These are phyloP conservation scores for Verticillium nubilum DNA, from an alignment of 2,329 filamentous ascomycete species.

Conservation along the genomic window DNA sequence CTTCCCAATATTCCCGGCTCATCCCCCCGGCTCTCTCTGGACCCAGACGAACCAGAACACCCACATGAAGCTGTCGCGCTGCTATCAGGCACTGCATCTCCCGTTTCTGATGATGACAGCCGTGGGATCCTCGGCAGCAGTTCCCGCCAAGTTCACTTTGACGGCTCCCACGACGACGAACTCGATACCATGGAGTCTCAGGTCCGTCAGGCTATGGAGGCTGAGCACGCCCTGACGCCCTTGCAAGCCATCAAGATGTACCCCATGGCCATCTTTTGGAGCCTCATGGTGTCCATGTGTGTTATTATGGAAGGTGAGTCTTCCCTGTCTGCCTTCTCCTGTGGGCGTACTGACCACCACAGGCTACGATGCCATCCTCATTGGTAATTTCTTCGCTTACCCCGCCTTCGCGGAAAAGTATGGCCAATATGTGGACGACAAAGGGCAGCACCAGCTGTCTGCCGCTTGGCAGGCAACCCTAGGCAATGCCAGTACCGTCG, in stretches of 20 bases:
- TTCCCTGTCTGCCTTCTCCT: background rate
- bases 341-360: background rate
- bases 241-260: slow-evolving; percentile 11
- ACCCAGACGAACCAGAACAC: background rate
- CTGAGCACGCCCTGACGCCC: slow-evolving; percentile 8
- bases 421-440: slow-evolving; percentile 16
- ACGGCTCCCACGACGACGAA: background rate
- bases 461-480: slow-evolving; percentile 41
- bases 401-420: slow-evolving; percentile 23
- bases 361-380: slow-evolving; percentile 12
- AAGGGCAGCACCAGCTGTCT: slow-evolving; percentile 28
- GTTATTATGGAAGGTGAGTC: slow-evolving; percentile 23
- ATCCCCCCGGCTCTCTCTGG: background rate
- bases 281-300: slow-evolving; percentile 17
- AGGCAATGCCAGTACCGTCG: slow-evolving; percentile 32
- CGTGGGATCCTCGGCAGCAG: background rate
- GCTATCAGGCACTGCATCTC: background rate
- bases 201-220: slow-evolving; percentile 6
- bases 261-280: slow-evolving; percentile 20
- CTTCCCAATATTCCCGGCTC: background rate
- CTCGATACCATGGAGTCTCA: slow-evolving; percentile 1
- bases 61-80: background rate
- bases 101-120: background rate
- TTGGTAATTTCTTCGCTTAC: slow-evolving; percentile 19
- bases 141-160: background rate